These are phyloP conservation scores for Annona cherimola DNA, from an alignment of 164 flowering plant genomes.

Conservation along the genomic window DNA sequence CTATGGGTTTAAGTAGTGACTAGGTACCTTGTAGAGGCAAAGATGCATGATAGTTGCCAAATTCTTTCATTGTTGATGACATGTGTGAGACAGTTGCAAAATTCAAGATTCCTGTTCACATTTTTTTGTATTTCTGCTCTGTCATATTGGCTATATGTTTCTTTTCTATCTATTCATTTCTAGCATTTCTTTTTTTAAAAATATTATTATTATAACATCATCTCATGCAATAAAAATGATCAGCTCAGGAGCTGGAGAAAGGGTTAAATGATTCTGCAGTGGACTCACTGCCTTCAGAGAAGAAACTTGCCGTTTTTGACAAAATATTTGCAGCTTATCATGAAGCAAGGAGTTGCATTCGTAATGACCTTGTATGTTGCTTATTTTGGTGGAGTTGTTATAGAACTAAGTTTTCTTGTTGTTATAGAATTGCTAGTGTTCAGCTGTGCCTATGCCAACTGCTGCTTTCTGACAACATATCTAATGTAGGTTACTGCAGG, in stretches of 20 bases:
- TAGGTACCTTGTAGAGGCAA: too few species aligned
- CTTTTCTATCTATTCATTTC: neutral
- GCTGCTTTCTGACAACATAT: constrained; percentile 12
- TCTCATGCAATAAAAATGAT: constrained; percentile 18
- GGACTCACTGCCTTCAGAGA: constrained; percentile 76
- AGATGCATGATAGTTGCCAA: too few species aligned
- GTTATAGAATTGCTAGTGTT: neutral
- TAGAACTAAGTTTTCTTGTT: neutral
- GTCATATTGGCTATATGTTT: neutral
- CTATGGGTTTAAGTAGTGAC: too few species aligned
- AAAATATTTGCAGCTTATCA: constrained; percentile 88
- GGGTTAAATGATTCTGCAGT: constrained; percentile 55
- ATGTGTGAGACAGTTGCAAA: too few species aligned
- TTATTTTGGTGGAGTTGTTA: neutral
- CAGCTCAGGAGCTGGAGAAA: constrained; percentile 98
- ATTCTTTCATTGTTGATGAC: too few species aligned
- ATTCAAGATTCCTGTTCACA: too few species aligned
- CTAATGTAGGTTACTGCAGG: constrained; percentile 72
- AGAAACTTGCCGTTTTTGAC: constrained; percentile 67
- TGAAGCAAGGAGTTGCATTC: constrained; percentile 88
- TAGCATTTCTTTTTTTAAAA: neutral
- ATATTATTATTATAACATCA: neutral
- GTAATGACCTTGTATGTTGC: constrained; percentile 75
- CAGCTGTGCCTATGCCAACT: neutral
- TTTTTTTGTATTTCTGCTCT: neutral